These are phyloP conservation scores for Setaria italica DNA, from an alignment of 202 grass and related monocot species.

Conservation along the genomic window DNA sequence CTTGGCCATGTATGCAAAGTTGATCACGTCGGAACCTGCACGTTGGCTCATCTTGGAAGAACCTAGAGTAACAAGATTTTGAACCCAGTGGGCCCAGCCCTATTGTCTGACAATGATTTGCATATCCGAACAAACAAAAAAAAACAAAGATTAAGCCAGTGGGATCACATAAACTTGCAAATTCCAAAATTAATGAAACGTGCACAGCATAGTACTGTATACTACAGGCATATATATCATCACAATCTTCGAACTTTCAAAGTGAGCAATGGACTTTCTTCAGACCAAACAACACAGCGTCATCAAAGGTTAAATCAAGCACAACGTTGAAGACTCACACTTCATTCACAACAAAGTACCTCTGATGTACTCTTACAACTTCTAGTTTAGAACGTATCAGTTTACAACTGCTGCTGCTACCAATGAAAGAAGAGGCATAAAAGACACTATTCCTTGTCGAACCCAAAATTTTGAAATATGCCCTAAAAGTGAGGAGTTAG, in stretches of 20 bases:
- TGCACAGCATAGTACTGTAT: not conserved
- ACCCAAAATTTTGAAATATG: slow-evolving; percentile 66
- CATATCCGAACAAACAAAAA: not conserved
- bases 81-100: not conserved
- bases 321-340: not conserved
- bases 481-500: slow-evolving; percentile 58
- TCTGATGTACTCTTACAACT: not conserved
- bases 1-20: no score
- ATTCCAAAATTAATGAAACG: not conserved
- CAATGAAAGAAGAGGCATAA: not conserved
- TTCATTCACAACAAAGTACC: not conserved
- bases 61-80: not conserved
- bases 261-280: not conserved
- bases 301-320: not conserved
- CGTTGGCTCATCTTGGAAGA: no score
- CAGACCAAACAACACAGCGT: not conserved
- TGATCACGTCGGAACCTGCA: no score
- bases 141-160: not conserved
- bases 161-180: not conserved
- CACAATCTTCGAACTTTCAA: not conserved
- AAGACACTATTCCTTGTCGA: slow-evolving; percentile 42
- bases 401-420: slow-evolving; percentile 1
- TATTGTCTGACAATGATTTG: not conserved
- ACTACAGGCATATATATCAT: not conserved
- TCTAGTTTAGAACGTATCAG: not conserved